A percentile compares a stretch with the other conserved stretches of the same genome.
Conservation (phyloP, 1,284 basidiomycete species). For the Thelephora terrestris region DNA sequence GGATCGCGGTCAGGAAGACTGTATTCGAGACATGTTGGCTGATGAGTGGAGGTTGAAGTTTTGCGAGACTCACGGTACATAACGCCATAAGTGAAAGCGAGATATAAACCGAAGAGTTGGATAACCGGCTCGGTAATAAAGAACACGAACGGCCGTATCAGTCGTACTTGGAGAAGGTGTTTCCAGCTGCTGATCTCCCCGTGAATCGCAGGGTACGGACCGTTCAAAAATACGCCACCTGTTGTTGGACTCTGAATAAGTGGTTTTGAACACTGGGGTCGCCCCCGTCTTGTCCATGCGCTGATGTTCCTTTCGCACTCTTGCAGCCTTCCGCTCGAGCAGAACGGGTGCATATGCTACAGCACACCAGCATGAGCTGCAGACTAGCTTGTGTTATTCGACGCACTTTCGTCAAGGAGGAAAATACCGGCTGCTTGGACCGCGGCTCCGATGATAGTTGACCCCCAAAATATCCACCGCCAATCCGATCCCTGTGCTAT, state of each 20-base stretch:
- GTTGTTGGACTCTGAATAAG: no score
- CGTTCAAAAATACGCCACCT: background rate
- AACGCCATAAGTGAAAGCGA: conserved; percentile 33
- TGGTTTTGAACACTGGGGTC: no score
- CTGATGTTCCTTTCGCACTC: conserved; percentile 25
- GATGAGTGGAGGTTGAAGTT: background rate
- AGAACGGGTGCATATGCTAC: conserved; percentile 35
- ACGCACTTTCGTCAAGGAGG: conserved; percentile 35
- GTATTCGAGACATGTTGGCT: conserved; percentile 5
- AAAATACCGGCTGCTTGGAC: conserved; percentile 32
- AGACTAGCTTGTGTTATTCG: background rate
- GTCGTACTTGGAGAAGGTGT: conserved; percentile 18
- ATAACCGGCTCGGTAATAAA: conserved; percentile 30
- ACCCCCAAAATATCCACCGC: conserved; percentile 34
- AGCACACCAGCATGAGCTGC: background rate
- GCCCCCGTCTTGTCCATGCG: background rate
- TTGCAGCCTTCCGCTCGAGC: conserved; percentile 32
- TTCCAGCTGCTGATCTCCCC: conserved; percentile 19
- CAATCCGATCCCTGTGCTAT: conserved; percentile 29
- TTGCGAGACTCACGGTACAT: conserved; percentile 33
- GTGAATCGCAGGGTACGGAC: background rate
- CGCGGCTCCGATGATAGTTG: conserved; percentile 27
- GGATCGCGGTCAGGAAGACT: conserved; percentile 59
- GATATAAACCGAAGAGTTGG: conserved; percentile 27
- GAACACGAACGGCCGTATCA: conserved; percentile 29